Evolutionary conservation across 495 filamentous ascomycete species (phyloP), one percentile per base, ranked within the genome.

Genomic region (Poronia punctata): DNA sequence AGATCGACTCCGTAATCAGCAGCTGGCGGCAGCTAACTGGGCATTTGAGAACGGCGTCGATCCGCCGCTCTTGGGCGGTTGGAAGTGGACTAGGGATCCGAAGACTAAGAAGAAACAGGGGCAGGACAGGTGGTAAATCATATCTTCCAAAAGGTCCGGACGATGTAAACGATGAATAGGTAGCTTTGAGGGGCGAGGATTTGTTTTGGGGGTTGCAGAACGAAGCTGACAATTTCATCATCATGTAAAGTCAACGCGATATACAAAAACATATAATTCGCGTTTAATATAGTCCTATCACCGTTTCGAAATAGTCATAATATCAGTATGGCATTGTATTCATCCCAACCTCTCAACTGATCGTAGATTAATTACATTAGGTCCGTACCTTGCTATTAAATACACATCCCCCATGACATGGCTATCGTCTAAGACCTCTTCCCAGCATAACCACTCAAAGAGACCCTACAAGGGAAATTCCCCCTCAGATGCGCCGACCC

Each of bases 41-140:
- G 80, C 82, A 0, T 84, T 70, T 53, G 74, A 82, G 59, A 63
- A 73, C 33, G 82, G 82, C 8, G 49, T 84, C 36, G 82, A 85
- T 61, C 79, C 79, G 21, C 64, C 75, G n/a, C 64, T 76, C 24
- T 68, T 84, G 49, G 74, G 66, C 17, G 67, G 75, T 12, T 86
- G 82, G 82, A 61, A 47, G 10, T 86, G 80, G 81, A 70, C 76
- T 4, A 73, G 59, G 38, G 61, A 57, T 48, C 48, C 50, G 38
- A 40, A 45, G 32, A 45, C 36, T 4, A 42, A 50, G 6, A 24
- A 54, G 16, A 61, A 48, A 50, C 40, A 54, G 39, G 54, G 37
- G 40, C 25, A 50, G 32, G 40, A 52, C 32, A 45, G 45, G 16
- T 33, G 31, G 16, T 33, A 33, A 18, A 4, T 20, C 2, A 18